phyloP scores from a whole-genome alignment of 331 rosid genomes.

The Quercus phellos region DNA sequence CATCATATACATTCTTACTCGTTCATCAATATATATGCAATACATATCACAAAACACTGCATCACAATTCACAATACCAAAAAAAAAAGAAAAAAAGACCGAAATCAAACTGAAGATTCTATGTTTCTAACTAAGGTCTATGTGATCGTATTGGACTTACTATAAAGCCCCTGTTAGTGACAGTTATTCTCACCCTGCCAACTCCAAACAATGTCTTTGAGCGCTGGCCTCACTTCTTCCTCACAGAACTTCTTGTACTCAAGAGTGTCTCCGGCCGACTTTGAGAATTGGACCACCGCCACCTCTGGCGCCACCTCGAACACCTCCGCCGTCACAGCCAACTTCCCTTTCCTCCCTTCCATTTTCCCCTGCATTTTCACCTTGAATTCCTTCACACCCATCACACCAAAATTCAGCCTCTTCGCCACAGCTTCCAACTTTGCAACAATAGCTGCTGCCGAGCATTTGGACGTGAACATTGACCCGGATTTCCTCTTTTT shows the following conservation, averaged over 20 bases:
- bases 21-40: not conserved
- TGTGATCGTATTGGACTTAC: not conserved
- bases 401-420: constrained; percentile 40
- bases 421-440: constrained; percentile 47
- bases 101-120: not conserved
- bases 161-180: not conserved
- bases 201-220: constrained; percentile 79
- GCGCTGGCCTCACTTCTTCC: constrained; percentile 62
- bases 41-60: not conserved
- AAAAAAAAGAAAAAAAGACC: not conserved
- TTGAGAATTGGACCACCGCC: constrained; percentile 60
- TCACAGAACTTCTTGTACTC: constrained; percentile 67
- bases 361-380: constrained; percentile 44
- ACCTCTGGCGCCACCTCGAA: constrained; percentile 73
- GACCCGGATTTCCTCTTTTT: constrained; percentile 46
- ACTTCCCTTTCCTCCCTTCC: constrained; percentile 72
- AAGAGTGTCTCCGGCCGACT: constrained; percentile 56
- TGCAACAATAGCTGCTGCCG: constrained; percentile 39
- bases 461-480: constrained; percentile 53
- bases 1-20: not conserved
- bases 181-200: constrained; percentile 60
- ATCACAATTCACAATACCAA: not conserved
- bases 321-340: constrained; percentile 52
- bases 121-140: not conserved
- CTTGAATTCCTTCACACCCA: constrained; percentile 46